Base-by-base conservation (phyloP, 768 basidiomycete genomes). In the Podaxis sp. region DNA sequence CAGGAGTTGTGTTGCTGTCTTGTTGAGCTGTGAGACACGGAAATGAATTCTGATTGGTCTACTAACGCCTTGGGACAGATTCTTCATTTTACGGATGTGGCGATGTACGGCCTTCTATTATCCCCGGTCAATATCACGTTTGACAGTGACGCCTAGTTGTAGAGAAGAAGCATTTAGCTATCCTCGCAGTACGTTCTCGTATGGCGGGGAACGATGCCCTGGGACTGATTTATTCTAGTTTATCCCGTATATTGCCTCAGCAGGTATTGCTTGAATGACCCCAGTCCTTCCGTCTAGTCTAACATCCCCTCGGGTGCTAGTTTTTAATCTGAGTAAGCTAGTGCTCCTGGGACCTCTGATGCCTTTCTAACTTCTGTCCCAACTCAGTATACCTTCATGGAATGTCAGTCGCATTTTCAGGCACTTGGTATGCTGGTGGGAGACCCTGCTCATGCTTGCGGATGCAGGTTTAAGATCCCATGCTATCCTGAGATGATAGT, bases 41-140 rank as follows among this genome's bases (percentile, higher is more conserved):
- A 33, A 7, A 33, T 33, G 33, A 9, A 8, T 22, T 11, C 46
- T 19, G 13, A n/a, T 28, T 28, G 26, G 30, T 19, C 19, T 17
- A 19, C n/a, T n/a, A 3, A 17, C 9, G n/a, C 6, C 28, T 9
- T 30, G 2, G 11, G 9, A 17, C n/a, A 58, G 57, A n/a, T 49
- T 59, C n/a, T 59, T 59, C 19, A 51, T 59, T n/a, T 19, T 59
- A 42, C 48, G 57, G 8, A 38, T 49, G 57, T 59, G 57, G 44
- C 57, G 57, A n/a, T 59, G 57, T 59, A 30, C 42, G 46, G 4
- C 13, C 15, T n/a, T 38, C 11, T 30, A 5, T 30, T 8, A 38
- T 48, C 19, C 6, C 15, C 4, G 5, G 33, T 7, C n/a, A 17
- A 19, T 36, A 12, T 9, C 9, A 33, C 33, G 9, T 9, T 19